These are phyloP conservation scores for Fraxinus baroniana DNA, from an alignment of 305 asterid species.

Conservation along the genomic window DNA sequence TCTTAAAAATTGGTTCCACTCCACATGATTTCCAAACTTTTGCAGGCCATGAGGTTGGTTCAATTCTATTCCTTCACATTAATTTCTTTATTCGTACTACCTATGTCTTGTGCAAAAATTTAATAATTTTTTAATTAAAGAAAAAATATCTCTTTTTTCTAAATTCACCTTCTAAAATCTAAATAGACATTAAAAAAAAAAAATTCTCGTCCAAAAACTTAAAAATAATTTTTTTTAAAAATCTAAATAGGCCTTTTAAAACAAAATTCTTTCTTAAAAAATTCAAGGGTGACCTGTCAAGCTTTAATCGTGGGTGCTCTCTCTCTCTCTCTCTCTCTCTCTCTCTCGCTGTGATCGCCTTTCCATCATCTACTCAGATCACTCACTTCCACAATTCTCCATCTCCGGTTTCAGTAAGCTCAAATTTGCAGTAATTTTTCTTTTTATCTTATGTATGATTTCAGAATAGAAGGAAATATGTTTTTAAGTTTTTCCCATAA, in stretches of 20 bases:
- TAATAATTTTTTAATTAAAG: too few species aligned
- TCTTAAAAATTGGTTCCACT: background rate
- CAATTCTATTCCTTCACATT: background rate
- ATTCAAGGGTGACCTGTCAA: too few species aligned
- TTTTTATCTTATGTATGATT: background rate
- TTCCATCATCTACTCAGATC: conserved; percentile 21
- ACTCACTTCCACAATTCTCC: conserved; percentile 2
- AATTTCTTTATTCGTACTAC: background rate
- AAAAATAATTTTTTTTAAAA: too few species aligned
- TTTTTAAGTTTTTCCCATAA: conserved; percentile 31
- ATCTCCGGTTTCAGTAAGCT: background rate
- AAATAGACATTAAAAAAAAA: too few species aligned
- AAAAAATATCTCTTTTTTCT: background rate
- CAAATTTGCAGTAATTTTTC: conserved; percentile 20
- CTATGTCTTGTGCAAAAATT: background rate
- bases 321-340: conserved; percentile 8
- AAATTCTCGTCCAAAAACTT: too few species aligned
- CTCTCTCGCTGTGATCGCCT: conserved; percentile 32
- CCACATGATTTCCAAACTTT: background rate
- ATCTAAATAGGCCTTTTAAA: background rate
- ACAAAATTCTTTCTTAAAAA: too few species aligned
- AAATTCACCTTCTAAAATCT: background rate
- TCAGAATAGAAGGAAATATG: background rate
- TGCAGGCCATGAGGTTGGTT: too few species aligned
- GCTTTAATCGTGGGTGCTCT: background rate